A percentile compares a stretch with the other conserved stretches of the same genome.
These are phyloP conservation scores for Davidsoniella australis DNA, from an alignment of 2,329 filamentous ascomycete genomes.

Conservation along the genomic window DNA sequence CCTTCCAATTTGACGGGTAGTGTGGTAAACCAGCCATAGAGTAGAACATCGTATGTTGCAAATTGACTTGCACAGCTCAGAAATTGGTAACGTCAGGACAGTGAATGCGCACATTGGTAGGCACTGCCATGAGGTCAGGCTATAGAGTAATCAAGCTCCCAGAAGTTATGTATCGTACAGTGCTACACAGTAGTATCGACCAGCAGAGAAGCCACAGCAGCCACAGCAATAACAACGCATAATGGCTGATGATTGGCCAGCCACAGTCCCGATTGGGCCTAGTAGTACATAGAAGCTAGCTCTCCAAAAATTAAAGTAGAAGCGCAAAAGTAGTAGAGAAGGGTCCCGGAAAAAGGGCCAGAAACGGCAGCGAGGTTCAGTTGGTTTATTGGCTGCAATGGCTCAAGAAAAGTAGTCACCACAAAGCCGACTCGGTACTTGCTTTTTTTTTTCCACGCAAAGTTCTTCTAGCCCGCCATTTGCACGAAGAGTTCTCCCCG, in stretches of 20 bases:
- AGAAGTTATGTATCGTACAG: background rate
- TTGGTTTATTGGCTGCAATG: background rate
- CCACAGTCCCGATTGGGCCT: conserved; percentile 2
- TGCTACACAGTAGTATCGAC: background rate
- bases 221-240: background rate
- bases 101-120: background rate
- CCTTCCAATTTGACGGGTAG: too few species aligned
- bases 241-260: background rate
- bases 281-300: background rate
- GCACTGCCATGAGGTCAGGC: conserved; percentile 2
- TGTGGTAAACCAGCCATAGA: too few species aligned
- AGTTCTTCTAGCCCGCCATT: background rate
- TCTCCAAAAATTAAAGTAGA: background rate
- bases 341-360: background rate
- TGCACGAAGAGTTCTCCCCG: background rate
- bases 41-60: too few species aligned
- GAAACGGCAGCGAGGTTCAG: conserved; percentile 1
- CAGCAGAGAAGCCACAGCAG: background rate
- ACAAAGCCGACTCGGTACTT: too few species aligned
- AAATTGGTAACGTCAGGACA: too few species aligned
- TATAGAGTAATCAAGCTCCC: too few species aligned
- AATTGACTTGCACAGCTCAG: too few species aligned
- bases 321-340: conserved; percentile 2
- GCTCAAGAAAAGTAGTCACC: background rate
- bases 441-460: background rate